phyloP scores from a whole-genome alignment of 2,329 filamentous ascomycete genomes.

The Xylaria sp. region DNA sequence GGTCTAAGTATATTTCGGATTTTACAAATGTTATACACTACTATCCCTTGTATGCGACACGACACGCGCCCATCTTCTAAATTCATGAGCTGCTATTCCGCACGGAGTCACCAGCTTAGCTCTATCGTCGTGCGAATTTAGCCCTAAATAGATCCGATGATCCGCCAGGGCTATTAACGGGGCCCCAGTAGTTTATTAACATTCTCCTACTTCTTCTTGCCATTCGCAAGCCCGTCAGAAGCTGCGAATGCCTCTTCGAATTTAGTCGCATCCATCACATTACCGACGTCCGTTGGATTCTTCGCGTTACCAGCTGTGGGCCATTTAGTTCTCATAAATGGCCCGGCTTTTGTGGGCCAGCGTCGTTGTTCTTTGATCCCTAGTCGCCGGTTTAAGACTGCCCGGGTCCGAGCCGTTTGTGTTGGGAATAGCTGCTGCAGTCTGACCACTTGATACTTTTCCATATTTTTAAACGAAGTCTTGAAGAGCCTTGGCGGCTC shows the following conservation, averaged over 20 bases:
- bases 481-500: slow-evolving; percentile 13
- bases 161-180: background rate
- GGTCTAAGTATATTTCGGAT: slow-evolving; percentile 9
- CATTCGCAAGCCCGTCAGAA: background rate
- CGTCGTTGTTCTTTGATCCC: slow-evolving; percentile 18
- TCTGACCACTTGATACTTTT: background rate
- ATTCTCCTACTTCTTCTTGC: background rate
- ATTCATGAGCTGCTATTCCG: background rate
- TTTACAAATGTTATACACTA: slow-evolving; percentile 23
- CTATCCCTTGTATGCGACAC: background rate
- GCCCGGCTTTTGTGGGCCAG: background rate
- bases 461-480: background rate
- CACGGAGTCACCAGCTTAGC: background rate
- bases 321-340: background rate
- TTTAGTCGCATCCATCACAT: slow-evolving; percentile 16
- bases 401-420: slow-evolving; percentile 17
- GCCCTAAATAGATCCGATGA: background rate
- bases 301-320: background rate
- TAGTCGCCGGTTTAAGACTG: slow-evolving; percentile 29
- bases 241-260: slow-evolving; percentile 19
- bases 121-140: background rate
- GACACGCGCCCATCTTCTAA: background rate
- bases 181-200: background rate
- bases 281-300: background rate
- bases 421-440: slow-evolving; percentile 29